A percentile compares a stretch with the other conserved stretches of the same genome.
Evolutionary conservation across 2,329 filamentous ascomycete species (phyloP).

Genomic region (Colletotrichum scovillei): DNA sequence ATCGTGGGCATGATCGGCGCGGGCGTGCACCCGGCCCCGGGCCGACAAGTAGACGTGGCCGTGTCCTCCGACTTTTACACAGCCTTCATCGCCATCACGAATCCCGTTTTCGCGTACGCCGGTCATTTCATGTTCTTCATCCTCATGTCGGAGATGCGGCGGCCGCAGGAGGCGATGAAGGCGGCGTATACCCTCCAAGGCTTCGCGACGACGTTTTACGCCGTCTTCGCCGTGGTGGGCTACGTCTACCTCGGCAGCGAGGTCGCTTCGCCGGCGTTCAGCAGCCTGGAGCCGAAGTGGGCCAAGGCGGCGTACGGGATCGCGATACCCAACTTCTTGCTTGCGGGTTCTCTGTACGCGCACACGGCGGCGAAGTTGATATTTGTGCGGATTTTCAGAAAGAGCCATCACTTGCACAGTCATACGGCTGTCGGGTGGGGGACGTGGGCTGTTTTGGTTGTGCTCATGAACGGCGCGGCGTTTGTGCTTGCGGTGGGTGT

Average conservation of each 20-base stretch:
- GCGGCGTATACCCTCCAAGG: conserved; percentile 61
- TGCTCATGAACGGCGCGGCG: conserved; percentile 57
- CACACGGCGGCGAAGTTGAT: conserved; percentile 64
- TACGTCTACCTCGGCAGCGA: conserved; percentile 61
- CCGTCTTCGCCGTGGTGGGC: conserved; percentile 60
- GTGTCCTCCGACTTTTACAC: conserved; percentile 46
- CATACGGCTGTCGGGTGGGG: conserved; percentile 59
- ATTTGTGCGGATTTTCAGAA: conserved; percentile 60
- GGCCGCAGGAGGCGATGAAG: conserved; percentile 62
- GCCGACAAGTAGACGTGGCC: conserved; percentile 50
- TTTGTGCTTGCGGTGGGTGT: conserved; percentile 58
- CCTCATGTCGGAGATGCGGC: conserved; percentile 64
- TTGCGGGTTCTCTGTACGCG: conserved; percentile 60
- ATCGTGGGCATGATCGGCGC: conserved; percentile 63
- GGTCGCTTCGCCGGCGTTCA: conserved; percentile 59
- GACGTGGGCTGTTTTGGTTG: conserved; percentile 57
- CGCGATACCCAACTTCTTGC: conserved; percentile 61
- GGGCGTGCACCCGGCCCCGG: conserved; percentile 51
- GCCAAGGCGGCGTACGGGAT: conserved; percentile 62
- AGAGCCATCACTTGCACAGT: conserved; percentile 57
- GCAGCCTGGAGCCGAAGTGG: conserved; percentile 57
- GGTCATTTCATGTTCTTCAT: conserved; percentile 67
- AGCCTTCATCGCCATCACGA: conserved; percentile 49
- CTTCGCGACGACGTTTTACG: conserved; percentile 62
- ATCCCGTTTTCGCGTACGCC: conserved; percentile 64